Evolutionary conservation across 768 basidiomycete genomes (phyloP), one percentile per base, ranked within the genome.

Genomic region (Calvatia gigantea): DNA sequence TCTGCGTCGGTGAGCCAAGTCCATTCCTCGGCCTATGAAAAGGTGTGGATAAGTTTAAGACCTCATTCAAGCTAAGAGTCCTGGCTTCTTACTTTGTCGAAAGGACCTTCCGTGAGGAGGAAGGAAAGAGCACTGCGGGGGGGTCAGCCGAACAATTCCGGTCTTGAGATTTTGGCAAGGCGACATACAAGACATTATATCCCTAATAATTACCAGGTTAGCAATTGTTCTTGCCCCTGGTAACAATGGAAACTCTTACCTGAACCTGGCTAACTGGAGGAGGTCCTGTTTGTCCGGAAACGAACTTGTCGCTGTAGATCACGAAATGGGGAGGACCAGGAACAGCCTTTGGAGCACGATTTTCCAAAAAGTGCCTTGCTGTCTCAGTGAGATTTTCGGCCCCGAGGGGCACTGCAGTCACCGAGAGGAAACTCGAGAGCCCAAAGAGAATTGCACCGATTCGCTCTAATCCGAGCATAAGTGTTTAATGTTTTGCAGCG

Each of bases 131-230:
- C 21, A 72, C 69, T 66, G 75, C 5, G 15, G 28, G 25, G 14
- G 32, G 7, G 9, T 54, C 2, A 53, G 41, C 11, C n/a, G n/a
- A n/a, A n/a, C n/a, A n/a, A n/a, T n/a, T n/a, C n/a, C n/a, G 41
- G 19, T 14, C 28, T 33, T 7, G n/a, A n/a, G n/a, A n/a, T n/a
- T n/a, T n/a, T n/a, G 21, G 23, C 12, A 47, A 41, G 3, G 33
- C 28, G 7, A 63, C 77, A 64, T 60, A 80, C 82, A 82, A 85
- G 52, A 84, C 79, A 61, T 84, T 84, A 64, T 70, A 84, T 32
- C 84, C 83, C 80, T 84, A 51, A 11, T 25, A 48, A 19, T 25
- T 7, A 41, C 33, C 48, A 21, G 27, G 15, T 27, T 12, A 42
- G 41, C 21, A 42, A 11, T 3, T 7, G 41, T 11, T 7, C 41